Conservation (phyloP, 2,329 filamentous ascomycete genomes). For the Phyllachora maydis region DNA sequence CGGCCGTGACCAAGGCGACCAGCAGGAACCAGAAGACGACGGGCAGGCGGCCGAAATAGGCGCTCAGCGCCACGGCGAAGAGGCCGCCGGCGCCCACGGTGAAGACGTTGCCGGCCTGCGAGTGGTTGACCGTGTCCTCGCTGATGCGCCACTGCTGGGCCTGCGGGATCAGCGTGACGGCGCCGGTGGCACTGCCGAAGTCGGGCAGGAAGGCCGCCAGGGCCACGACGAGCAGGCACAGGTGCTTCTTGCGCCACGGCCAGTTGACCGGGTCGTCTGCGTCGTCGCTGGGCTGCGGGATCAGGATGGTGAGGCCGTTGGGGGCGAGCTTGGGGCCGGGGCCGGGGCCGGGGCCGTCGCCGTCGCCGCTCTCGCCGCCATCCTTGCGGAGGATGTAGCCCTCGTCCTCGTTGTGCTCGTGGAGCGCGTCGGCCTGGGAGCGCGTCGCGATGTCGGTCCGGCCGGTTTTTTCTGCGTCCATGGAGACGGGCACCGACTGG, state of each 20-base stretch:
- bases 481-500: too few relatives aligned
- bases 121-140: slow-evolving; percentile 25
- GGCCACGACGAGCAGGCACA: slow-evolving; percentile 24
- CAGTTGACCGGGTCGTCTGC: slow-evolving; percentile 32
- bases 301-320: slow-evolving; percentile 23
- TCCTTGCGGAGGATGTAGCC: slow-evolving; percentile 18
- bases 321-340: slow-evolving; percentile 13
- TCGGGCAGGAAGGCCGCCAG: slow-evolving; percentile 24
- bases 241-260: slow-evolving; percentile 23
- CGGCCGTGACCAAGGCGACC: slow-evolving; percentile 9
- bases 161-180: slow-evolving; percentile 20
- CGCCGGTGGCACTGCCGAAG: slow-evolving; percentile 23
- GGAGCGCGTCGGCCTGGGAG: slow-evolving; percentile 7
- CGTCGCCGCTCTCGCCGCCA: slow-evolving; percentile 12
- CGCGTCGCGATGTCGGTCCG: too few relatives aligned
- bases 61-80: slow-evolving; percentile 9
- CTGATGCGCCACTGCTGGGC: slow-evolving; percentile 22
- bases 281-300: slow-evolving; percentile 29
- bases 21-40: slow-evolving; percentile 19
- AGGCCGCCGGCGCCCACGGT: slow-evolving; percentile 4
- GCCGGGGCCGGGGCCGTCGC: slow-evolving; percentile 5
- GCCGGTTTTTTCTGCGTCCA: too few relatives aligned
- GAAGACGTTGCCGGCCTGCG: slow-evolving; percentile 21
- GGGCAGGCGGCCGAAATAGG: slow-evolving; percentile 21
- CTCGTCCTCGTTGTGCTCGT: slow-evolving; percentile 13